Evolutionary conservation across 768 basidiomycete species (phyloP).

Genomic region (Russula dissimulans): DNA sequence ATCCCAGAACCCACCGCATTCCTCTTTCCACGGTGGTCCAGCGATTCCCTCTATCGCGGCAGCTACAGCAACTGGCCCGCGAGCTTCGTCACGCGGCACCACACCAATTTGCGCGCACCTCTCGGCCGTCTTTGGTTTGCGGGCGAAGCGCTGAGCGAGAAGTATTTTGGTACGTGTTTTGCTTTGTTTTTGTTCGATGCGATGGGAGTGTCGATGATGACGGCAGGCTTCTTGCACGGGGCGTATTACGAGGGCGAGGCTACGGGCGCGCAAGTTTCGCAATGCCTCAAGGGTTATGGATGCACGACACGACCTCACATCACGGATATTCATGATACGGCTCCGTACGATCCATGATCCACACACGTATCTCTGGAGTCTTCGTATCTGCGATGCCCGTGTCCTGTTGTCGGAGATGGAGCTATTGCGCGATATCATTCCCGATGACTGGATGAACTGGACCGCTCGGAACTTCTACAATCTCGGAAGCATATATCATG

Average conservation of each 20-base stretch:
- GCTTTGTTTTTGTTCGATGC: neutral
- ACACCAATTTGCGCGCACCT: slow-evolving; percentile 44
- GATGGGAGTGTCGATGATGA: neutral
- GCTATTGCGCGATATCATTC: too few relatives aligned
- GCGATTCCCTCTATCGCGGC: slow-evolving; percentile 43
- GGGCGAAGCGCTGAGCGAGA: slow-evolving; percentile 47
- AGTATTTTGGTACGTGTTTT: slow-evolving; percentile 41
- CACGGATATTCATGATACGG: slow-evolving; percentile 12
- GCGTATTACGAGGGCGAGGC: slow-evolving; percentile 27
- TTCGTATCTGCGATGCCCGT: too few relatives aligned
- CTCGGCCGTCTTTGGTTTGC: slow-evolving; percentile 48
- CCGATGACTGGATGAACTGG: too few relatives aligned
- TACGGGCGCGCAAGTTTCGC: slow-evolving; percentile 17
- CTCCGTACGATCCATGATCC: slow-evolving; percentile 11
- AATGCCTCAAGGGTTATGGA: slow-evolving; percentile 21
- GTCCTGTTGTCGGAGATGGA: too few relatives aligned
- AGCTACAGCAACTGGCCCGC: slow-evolving; percentile 62
- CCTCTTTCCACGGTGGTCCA: slow-evolving; percentile 42
- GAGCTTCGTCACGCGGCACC: slow-evolving; percentile 41
- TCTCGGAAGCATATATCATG: too few relatives aligned
- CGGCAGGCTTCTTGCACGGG: slow-evolving; percentile 24
- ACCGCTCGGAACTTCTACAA: too few relatives aligned
- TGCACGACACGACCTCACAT: slow-evolving; percentile 8
- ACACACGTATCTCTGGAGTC: too few relatives aligned
- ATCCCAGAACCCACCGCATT: slow-evolving; percentile 49